These are phyloP conservation scores for Taiozyma sp. DNA, from an alignment of 1,139 yeast species.

Conservation along the genomic window DNA sequence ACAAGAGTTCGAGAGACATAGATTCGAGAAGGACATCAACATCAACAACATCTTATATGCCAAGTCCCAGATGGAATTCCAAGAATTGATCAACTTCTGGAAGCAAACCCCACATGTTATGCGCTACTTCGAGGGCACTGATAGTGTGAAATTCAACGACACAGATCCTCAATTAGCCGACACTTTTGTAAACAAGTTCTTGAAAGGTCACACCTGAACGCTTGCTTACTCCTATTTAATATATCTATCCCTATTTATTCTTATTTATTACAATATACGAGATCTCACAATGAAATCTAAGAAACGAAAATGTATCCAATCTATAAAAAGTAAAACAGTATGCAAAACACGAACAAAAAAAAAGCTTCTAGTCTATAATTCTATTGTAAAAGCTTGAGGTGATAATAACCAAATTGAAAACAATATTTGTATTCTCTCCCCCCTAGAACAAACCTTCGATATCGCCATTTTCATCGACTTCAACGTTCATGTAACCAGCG, in stretches of 20 bases:
- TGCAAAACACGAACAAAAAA: background rate
- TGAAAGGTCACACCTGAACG: conserved; percentile 42
- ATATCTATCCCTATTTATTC: conserved; percentile 4
- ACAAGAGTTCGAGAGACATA: conserved; percentile 84
- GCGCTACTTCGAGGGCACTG: conserved; percentile 72
- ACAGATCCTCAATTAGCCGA: conserved; percentile 35
- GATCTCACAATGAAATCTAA: background rate
- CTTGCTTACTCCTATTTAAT: conserved; percentile 3
- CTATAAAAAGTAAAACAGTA: background rate
- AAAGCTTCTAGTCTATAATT: background rate
- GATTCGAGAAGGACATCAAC: conserved; percentile 62
- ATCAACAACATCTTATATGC: conserved; percentile 64
- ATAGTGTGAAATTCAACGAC: conserved; percentile 34
- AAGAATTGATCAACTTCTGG: conserved; percentile 86
- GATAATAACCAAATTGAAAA: background rate
- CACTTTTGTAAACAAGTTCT: conserved; percentile 65
- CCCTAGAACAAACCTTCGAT: conserved; percentile 69
- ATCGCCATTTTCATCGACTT: conserved; percentile 71
- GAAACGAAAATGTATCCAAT: background rate
- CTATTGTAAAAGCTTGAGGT: background rate
- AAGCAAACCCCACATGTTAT: conserved; percentile 83
- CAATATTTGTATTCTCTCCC: background rate
- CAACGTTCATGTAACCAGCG: conserved; percentile 82
- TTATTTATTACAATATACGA: conserved; percentile 1
- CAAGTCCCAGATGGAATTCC: conserved; percentile 90